A percentile compares a stretch with the other conserved stretches of the same genome.
Conservation (phyloP, 1,284 basidiomycete species). For the Ganoderma sinense region DNA sequence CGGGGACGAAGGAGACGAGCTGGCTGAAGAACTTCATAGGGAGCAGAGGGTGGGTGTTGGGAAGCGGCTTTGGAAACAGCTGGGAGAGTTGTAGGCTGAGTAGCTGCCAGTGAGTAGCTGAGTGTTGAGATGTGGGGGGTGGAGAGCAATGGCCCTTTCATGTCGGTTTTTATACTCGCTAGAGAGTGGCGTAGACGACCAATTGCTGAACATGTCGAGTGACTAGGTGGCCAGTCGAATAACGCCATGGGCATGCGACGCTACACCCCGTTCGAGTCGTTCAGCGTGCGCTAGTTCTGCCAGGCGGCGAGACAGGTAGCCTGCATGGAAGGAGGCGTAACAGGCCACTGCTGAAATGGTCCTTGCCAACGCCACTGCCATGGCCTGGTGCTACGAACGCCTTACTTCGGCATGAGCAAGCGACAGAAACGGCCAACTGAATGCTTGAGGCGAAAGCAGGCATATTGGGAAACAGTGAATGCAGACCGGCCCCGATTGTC, state of each 20-base stretch:
- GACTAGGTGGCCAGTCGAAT: neutral
- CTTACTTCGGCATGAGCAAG: neutral
- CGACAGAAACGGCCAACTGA: neutral
- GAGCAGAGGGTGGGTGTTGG: neutral
- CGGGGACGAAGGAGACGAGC: constrained; percentile 3
- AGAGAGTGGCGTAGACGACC: neutral
- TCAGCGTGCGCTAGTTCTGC: neutral
- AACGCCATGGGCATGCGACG: neutral
- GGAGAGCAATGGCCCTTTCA: neutral
- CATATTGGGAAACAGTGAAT: no score
- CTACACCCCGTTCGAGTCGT: neutral
- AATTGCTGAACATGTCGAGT: neutral
- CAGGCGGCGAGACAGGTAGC: neutral
- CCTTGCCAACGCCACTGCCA: neutral
- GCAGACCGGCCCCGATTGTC: no score
- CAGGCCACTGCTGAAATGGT: neutral
- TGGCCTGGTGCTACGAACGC: neutral
- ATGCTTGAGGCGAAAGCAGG: no score
- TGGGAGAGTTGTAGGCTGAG: neutral
- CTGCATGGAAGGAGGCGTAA: neutral
- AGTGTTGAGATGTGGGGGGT: neutral
- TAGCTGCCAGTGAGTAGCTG: neutral
- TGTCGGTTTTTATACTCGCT: neutral
- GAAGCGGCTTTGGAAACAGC: neutral
- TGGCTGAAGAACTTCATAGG: constrained; percentile 10